Conservation (phyloP, 495 filamentous ascomycete genomes). For the Hypoxylon intermedium region DNA sequence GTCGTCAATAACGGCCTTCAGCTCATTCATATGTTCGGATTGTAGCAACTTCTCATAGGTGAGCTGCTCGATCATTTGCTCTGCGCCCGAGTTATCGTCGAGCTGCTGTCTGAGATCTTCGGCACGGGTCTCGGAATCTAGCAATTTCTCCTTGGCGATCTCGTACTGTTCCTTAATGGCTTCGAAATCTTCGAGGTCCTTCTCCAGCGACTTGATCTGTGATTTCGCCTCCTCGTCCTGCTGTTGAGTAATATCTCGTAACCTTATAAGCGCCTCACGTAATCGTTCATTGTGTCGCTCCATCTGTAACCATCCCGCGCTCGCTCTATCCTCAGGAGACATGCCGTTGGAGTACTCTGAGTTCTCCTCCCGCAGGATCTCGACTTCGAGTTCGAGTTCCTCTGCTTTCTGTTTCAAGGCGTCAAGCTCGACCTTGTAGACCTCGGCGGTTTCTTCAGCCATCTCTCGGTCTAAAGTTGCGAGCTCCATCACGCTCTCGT, state of each 20-base stretch:
- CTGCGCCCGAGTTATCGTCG: constrained; percentile 83
- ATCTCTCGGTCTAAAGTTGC: constrained; percentile 91
- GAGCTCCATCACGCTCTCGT: constrained; percentile 86
- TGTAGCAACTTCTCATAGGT: constrained; percentile 83
- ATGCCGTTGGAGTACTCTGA: constrained; percentile 80
- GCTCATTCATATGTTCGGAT: constrained; percentile 81
- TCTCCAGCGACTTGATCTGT: constrained; percentile 78
- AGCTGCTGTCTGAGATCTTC: constrained; percentile 91
- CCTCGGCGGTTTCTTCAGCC: constrained; percentile 91
- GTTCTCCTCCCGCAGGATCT: constrained; percentile 88
- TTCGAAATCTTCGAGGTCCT: constrained; percentile 76
- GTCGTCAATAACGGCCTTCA: constrained; percentile 81
- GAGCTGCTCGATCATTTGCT: constrained; percentile 92
- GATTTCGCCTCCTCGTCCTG: constrained; percentile 79
- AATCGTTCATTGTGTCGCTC: constrained; percentile 86
- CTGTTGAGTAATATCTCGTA: constrained; percentile 86
- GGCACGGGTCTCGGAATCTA: constrained; percentile 74
- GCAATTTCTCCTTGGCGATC: constrained; percentile 71
- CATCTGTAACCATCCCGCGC: constrained; percentile 88
- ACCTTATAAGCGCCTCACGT: constrained; percentile 80
- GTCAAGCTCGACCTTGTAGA: constrained; percentile 81
- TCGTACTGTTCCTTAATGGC: constrained; percentile 74
- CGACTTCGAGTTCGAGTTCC: constrained; percentile 86
- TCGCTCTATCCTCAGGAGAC: constrained; percentile 84
- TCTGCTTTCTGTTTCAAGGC: constrained; percentile 74